Conservation (phyloP, 768 basidiomycete species). For the Tylopilus felleus region DNA sequence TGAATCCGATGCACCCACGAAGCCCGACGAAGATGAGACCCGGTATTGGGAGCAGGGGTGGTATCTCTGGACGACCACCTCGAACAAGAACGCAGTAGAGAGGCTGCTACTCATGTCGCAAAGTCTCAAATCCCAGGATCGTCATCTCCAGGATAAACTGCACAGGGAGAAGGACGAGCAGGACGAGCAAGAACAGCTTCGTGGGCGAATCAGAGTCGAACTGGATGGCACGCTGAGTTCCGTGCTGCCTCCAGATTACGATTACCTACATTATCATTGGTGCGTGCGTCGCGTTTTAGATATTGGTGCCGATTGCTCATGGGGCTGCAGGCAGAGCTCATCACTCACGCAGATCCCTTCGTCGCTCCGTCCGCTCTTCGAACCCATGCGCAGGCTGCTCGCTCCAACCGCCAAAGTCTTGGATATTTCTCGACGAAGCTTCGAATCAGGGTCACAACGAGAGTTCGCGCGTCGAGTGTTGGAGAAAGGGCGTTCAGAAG, state of each 20-base stretch:
- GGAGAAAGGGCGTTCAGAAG: slow-evolving; percentile 61
- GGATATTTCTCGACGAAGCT: slow-evolving; percentile 48
- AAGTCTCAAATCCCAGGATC: slow-evolving; percentile 49
- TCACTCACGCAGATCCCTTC: slow-evolving; percentile 59
- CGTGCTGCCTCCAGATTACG: slow-evolving; percentile 19
- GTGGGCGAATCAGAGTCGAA: slow-evolving; percentile 22
- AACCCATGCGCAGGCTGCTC: slow-evolving; percentile 52
- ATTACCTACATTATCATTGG: slow-evolving; percentile 34
- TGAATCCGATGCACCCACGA: slow-evolving; percentile 13
- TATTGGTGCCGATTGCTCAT: not conserved
- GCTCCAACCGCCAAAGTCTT: slow-evolving; percentile 54
- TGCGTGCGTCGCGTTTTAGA: slow-evolving; percentile 28
- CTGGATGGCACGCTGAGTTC: slow-evolving; percentile 31
- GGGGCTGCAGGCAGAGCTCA: slow-evolving; percentile 41
- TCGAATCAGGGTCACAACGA: slow-evolving; percentile 55
- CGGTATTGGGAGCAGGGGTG: slow-evolving; percentile 71
- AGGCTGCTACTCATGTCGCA: slow-evolving; percentile 58
- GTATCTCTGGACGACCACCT: slow-evolving; percentile 68
- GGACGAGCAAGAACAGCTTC: slow-evolving; percentile 40
- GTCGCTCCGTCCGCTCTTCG: slow-evolving; percentile 49
- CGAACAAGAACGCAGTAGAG: slow-evolving; percentile 49
- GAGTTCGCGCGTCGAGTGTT: slow-evolving; percentile 56
- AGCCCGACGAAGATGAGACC: slow-evolving; percentile 35
- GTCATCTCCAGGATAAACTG: slow-evolving; percentile 27
- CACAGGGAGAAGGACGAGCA: slow-evolving; percentile 49